phyloP scores from a whole-genome alignment of 805 yeast genomes.

The Candida ulmi region DNA sequence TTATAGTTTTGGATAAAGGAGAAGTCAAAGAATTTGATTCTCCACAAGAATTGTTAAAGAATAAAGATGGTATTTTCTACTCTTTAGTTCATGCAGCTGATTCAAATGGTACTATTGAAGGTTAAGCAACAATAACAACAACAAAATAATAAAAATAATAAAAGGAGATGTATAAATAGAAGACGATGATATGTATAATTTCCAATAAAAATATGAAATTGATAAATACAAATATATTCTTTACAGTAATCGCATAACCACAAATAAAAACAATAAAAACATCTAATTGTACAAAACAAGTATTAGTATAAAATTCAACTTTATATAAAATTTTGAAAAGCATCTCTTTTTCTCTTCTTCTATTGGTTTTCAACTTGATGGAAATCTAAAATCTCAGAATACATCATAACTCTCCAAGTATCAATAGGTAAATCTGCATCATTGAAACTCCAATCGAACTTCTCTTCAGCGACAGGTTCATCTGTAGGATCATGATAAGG shows the following conservation, averaged over 20 bases:
- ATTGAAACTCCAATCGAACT: slow-evolving; percentile 97
- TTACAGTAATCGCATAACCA: neutral
- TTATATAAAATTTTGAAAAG: too few species aligned
- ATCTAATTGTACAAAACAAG: neutral
- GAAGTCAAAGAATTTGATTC: slow-evolving; percentile 71
- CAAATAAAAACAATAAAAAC: neutral
- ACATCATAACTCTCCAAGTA: slow-evolving; percentile 99
- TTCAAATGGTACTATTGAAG: neutral
- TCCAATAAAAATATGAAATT: too few species aligned
- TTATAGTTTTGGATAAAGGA: slow-evolving; percentile 73
- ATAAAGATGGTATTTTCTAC: slow-evolving; percentile 67
- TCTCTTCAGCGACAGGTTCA: slow-evolving; percentile 89
- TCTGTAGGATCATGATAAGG: slow-evolving; percentile 97
- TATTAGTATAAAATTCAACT: neutral
- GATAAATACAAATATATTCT: too few species aligned
- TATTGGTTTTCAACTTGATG: slow-evolving; percentile 61
- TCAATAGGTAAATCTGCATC: slow-evolving; percentile 97
- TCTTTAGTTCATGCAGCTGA: slow-evolving; percentile 60
- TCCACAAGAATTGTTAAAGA: slow-evolving; percentile 59
- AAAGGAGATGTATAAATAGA: too few species aligned
- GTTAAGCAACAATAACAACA: too few species aligned
- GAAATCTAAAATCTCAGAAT: slow-evolving; percentile 92
- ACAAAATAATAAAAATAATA: too few species aligned
- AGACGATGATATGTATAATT: too few species aligned
- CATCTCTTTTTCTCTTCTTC: too few species aligned